Conservation (phyloP, 352 stramenopile genomes). For the Albugo candida region DNA sequence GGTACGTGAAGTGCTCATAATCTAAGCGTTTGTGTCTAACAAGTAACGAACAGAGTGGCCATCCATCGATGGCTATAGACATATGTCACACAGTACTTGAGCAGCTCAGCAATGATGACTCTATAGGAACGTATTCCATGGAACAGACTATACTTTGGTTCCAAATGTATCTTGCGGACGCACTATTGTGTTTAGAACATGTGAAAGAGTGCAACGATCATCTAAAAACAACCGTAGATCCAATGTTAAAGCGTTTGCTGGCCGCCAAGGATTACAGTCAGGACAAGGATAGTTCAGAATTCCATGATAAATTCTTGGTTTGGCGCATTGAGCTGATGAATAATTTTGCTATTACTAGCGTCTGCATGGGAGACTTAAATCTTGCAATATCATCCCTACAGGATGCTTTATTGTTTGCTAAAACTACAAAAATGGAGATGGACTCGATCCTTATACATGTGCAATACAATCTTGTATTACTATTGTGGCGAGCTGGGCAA, state of each 20-base stretch:
- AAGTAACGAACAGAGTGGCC: too few relatives aligned
- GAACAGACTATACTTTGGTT: constrained; percentile 8
- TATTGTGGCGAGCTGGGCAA: constrained; percentile 41
- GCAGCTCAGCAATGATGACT: too few relatives aligned
- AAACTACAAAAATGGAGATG: background rate
- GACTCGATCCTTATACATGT: constrained; percentile 5
- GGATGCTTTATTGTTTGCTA: background rate
- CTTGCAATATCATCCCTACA: constrained; percentile 19
- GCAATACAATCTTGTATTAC: constrained; percentile 52
- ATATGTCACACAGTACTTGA: too few relatives aligned
- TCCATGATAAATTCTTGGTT: constrained; percentile 11
- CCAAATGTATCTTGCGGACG: constrained; percentile 51
- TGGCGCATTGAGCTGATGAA: constrained; percentile 47
- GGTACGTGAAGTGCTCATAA: too few relatives aligned
- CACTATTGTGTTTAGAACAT: constrained; percentile 52
- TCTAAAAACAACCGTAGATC: constrained; percentile 17
- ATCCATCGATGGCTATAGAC: too few relatives aligned
- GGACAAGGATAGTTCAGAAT: background rate
- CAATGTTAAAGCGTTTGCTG: constrained; percentile 3
- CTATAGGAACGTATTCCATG: too few relatives aligned
- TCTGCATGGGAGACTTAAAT: constrained; percentile 19
- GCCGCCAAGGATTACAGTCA: background rate
- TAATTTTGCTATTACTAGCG: constrained; percentile 39
- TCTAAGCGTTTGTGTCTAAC: too few relatives aligned
- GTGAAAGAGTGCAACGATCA: constrained; percentile 30